Percentiles rank a stretch among this genome's conserved stretches.
Conservation (phyloP, 805 yeast species). For the Jamesozyma hellenica region DNA sequence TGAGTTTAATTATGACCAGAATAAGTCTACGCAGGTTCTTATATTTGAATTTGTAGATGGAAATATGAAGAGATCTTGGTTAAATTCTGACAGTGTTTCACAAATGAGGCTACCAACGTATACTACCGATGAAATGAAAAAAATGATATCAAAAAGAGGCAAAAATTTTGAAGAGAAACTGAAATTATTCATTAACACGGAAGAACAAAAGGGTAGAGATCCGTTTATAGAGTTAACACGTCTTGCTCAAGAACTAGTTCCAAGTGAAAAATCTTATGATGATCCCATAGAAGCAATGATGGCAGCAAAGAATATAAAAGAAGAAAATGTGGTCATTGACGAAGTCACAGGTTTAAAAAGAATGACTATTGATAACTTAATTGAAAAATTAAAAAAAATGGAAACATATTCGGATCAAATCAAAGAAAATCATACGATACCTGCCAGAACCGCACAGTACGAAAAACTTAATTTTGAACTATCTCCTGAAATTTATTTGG, state of each 20-base stretch:
- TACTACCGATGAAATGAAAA: conserved; percentile 47
- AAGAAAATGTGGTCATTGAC: conserved; percentile 16
- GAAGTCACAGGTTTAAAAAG: conserved; percentile 21
- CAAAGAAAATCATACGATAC: conserved; percentile 39
- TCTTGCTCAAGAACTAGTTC: conserved; percentile 34
- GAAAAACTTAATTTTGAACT: conserved; percentile 35
- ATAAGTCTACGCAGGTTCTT: conserved; percentile 42
- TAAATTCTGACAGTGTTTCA: conserved; percentile 29
- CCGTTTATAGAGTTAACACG: conserved; percentile 35
- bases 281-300: conserved; percentile 59
- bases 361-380: conserved; percentile 39
- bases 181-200: conserved; percentile 28
- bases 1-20: conserved; percentile 25
- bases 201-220: conserved; percentile 25
- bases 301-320: conserved; percentile 22
- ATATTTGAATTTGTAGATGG: conserved; percentile 75
- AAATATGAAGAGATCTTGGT: conserved; percentile 39
- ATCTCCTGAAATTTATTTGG: conserved; percentile 43
- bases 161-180: conserved; percentile 39
- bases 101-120: conserved; percentile 43
- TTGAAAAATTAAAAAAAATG: conserved; percentile 37
- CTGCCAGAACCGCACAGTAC: conserved; percentile 38
- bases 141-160: conserved; percentile 49
- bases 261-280: conserved; percentile 38
- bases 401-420: conserved; percentile 58